phyloP scores from a whole-genome alignment of 495 filamentous ascomycete species.

The Eremomyces bilateralis region DNA sequence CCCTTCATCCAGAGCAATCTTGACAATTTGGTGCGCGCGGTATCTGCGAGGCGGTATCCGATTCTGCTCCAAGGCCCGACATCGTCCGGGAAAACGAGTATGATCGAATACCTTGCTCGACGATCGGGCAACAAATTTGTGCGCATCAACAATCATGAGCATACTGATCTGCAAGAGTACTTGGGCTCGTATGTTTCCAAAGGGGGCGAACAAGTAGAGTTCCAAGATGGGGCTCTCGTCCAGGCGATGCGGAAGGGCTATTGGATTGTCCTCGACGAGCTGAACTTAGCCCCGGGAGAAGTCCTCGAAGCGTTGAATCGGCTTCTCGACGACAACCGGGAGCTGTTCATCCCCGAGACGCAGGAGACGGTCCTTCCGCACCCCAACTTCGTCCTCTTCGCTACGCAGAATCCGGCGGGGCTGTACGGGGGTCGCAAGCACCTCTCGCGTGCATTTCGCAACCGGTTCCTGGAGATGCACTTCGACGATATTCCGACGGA shows the following conservation, averaged over 20 bases:
- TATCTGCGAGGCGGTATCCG: slow-evolving; percentile 76
- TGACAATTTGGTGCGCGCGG: slow-evolving; percentile 78
- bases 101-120: slow-evolving; percentile 95
- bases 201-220: slow-evolving; percentile 59
- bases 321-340: slow-evolving; percentile 90
- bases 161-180: slow-evolving; percentile 96
- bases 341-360: slow-evolving; percentile 89
- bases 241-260: slow-evolving; percentile 79
- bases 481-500: slow-evolving; percentile 95
- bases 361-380: slow-evolving; percentile 84
- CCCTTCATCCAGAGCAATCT: slow-evolving; percentile 87
- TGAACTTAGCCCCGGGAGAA: slow-evolving; percentile 91
- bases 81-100: slow-evolving; percentile 92
- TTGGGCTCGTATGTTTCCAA: slow-evolving; percentile 83
- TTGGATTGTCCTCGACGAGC: slow-evolving; percentile 95
- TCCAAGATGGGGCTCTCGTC: slow-evolving; percentile 87
- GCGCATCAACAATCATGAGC: slow-evolving; percentile 97
- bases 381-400: slow-evolving; percentile 91
- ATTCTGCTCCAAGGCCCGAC: slow-evolving; percentile 95
- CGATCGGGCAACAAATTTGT: slow-evolving; percentile 92
- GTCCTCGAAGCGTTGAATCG: slow-evolving; percentile 90
- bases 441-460: slow-evolving; percentile 83
- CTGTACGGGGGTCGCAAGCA: slow-evolving; percentile 88
- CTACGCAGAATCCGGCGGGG: slow-evolving; percentile 95
- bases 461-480: slow-evolving; percentile 90